Conservation (phyloP, 1,284 basidiomycete species). For the Trichosporon inkin region DNA sequence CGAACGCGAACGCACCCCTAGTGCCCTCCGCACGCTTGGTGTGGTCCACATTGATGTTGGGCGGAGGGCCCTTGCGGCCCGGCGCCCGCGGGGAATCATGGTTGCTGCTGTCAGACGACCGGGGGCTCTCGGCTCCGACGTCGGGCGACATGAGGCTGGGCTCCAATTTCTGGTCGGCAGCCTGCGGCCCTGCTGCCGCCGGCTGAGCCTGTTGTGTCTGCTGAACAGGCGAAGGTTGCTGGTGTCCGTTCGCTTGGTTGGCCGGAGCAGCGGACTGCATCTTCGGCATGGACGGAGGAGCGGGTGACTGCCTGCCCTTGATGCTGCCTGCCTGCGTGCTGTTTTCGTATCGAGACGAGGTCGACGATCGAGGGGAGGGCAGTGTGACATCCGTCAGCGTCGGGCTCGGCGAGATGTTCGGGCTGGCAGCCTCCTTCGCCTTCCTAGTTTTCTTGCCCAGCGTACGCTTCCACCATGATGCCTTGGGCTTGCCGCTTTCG, state of each 20-base stretch:
- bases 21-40: slow-evolving; percentile 9
- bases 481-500: slow-evolving; percentile 14
- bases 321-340: neutral
- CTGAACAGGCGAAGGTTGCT: neutral
- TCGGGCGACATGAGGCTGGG: slow-evolving; percentile 20
- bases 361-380: neutral
- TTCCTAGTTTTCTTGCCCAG: slow-evolving; percentile 17
- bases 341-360: slow-evolving; percentile 4
- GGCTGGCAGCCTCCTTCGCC: slow-evolving; percentile 1
- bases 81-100: neutral
- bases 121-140: slow-evolving; percentile 9
- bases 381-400: neutral
- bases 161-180: slow-evolving; percentile 7
- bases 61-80: slow-evolving; percentile 34
- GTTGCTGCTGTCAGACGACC: neutral
- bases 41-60: slow-evolving; percentile 33
- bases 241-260: neutral
- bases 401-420: slow-evolving; percentile 1
- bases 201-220: neutral
- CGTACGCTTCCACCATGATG: slow-evolving; percentile 25
- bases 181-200: neutral
- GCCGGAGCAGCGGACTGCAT: neutral
- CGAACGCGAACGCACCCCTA: slow-evolving; percentile 37
- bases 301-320: neutral
- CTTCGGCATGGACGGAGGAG: neutral